These are phyloP conservation scores for Blastobotrys apis DNA, from an alignment of 1,139 yeast genomes.

Conservation along the genomic window DNA sequence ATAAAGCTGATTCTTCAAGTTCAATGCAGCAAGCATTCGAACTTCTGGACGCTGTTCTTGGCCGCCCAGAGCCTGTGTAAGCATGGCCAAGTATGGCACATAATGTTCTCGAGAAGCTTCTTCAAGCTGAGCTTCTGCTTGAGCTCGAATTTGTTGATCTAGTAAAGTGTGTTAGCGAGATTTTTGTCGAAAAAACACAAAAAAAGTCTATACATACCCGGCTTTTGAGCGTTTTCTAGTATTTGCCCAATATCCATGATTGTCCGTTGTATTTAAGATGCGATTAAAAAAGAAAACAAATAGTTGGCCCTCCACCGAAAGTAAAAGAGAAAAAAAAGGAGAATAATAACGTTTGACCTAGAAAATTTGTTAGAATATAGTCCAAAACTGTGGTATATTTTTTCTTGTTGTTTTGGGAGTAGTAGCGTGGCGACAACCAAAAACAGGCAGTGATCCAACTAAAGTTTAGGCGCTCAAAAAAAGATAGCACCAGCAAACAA, in stretches of 20 bases:
- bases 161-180: slow-evolving; percentile 9
- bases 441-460: too few species aligned
- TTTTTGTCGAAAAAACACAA: not conserved
- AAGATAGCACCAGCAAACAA: too few species aligned
- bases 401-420: too few species aligned
- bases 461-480: too few species aligned
- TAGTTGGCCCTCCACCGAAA: too few species aligned
- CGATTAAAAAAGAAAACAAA: not conserved
- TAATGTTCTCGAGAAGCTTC: slow-evolving; percentile 73
- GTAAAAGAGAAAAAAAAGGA: too few species aligned
- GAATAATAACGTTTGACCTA: too few species aligned
- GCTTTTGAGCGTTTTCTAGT: slow-evolving; percentile 60
- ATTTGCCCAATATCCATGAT: slow-evolving; percentile 65
- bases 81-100: slow-evolving; percentile 62
- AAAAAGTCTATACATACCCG: slow-evolving; percentile 17
- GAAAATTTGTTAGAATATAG: too few species aligned
- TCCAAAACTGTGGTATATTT: too few species aligned
- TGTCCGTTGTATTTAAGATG: not conserved
- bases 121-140: slow-evolving; percentile 76
- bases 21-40: slow-evolving; percentile 87
- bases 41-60: slow-evolving; percentile 70
- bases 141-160: slow-evolving; percentile 65
- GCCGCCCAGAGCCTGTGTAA: slow-evolving; percentile 69
- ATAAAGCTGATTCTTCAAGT: slow-evolving; percentile 79
- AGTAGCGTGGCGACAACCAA: too few species aligned